Evolutionary conservation across 139 green algal species (phyloP).

Genomic region (Pedinophyceae sp.): DNA sequence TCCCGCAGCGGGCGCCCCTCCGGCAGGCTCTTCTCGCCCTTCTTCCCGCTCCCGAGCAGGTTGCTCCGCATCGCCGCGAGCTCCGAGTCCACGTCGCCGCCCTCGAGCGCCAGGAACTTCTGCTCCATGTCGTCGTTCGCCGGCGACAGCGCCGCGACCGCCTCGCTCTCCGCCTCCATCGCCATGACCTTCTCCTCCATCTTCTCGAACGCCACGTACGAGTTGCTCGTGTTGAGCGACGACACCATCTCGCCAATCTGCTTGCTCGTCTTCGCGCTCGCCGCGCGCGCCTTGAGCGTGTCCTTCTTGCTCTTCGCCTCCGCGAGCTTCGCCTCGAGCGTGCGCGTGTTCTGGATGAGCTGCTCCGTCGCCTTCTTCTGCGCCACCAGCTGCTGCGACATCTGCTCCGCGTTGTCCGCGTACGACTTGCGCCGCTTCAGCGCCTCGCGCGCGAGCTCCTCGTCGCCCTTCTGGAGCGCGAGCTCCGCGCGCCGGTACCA

Average conservation of each 20-base stretch:
- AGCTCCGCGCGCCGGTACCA: slow-evolving; percentile 85
- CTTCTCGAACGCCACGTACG: slow-evolving; percentile 65
- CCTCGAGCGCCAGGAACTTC: slow-evolving; percentile 74
- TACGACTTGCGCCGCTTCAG: slow-evolving; percentile 73
- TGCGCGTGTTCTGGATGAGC: slow-evolving; percentile 74
- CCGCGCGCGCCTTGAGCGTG: slow-evolving; percentile 93
- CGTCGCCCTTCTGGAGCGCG: slow-evolving; percentile 86
- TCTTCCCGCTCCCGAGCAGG: slow-evolving; percentile 19
- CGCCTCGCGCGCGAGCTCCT: slow-evolving; percentile 88
- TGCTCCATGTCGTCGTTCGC: slow-evolving; percentile 49
- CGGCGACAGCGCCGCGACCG: slow-evolving; percentile 37
- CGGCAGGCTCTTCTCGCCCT: slow-evolving; percentile 23
- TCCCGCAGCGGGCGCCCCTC: slow-evolving; percentile 43
- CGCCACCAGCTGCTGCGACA: slow-evolving; percentile 74
- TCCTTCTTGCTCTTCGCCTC: slow-evolving; percentile 98
- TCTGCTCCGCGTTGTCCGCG: slow-evolving; percentile 66
- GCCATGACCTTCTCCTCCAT: slow-evolving; percentile 98
- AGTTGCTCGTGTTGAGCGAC: slow-evolving; percentile 7
- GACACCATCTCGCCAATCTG: slow-evolving; percentile 38
- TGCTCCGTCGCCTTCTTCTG: slow-evolving; percentile 76
- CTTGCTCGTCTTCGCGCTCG: slow-evolving; percentile 60
- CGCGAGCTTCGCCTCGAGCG: slow-evolving; percentile 68
- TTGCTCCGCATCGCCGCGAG: slow-evolving; percentile 67
- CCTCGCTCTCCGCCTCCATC: slow-evolving; percentile 84
- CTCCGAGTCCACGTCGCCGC: slow-evolving; percentile 76